Evolutionary conservation across 1,284 basidiomycete genomes (phyloP).

Genomic region (Hemileia vastatrix): DNA sequence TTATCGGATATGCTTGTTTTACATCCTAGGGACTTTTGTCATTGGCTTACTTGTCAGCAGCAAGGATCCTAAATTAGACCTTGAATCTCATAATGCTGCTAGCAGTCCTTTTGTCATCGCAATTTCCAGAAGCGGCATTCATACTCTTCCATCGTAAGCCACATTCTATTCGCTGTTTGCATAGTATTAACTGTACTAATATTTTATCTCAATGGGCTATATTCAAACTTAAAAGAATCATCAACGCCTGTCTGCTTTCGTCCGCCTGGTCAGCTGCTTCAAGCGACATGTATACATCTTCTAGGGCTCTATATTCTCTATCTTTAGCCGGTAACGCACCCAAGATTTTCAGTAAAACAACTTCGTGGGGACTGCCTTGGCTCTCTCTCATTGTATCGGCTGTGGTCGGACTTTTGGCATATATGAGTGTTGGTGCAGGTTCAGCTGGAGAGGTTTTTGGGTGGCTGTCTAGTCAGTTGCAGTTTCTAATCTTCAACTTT

Average conservation of each 20-base stretch:
- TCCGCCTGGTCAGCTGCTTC: conserved; percentile 54
- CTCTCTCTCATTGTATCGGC: conserved; percentile 60
- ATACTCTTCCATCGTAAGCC: conserved; percentile 53
- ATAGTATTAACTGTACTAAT: not conserved
- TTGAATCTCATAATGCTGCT: conserved; percentile 55
- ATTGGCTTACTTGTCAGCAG: conserved; percentile 70
- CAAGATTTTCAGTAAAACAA: conserved; percentile 47
- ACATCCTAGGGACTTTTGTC: conserved; percentile 50
- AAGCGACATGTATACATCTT: conserved; percentile 52
- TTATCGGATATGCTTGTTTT: conserved; percentile 55
- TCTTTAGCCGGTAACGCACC: conserved; percentile 49
- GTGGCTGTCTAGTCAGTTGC: conserved; percentile 56
- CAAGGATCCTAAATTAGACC: conserved; percentile 53
- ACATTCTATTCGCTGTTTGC: too few species aligned
- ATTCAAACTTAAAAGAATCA: conserved; percentile 30
- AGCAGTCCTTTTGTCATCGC: conserved; percentile 76
- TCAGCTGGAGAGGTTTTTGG: conserved; percentile 60
- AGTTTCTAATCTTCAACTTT: too few species aligned
- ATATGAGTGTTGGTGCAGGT: conserved; percentile 55
- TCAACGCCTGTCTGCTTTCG: conserved; percentile 48
- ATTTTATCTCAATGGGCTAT: conserved; percentile 22
- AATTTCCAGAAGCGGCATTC: conserved; percentile 59
- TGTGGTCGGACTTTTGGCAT: conserved; percentile 61
- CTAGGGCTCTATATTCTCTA: conserved; percentile 51
- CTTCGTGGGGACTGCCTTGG: conserved; percentile 64